Evolutionary conservation across 768 basidiomycete genomes (phyloP).

Genomic region (Panaeolus cyanescens): DNA sequence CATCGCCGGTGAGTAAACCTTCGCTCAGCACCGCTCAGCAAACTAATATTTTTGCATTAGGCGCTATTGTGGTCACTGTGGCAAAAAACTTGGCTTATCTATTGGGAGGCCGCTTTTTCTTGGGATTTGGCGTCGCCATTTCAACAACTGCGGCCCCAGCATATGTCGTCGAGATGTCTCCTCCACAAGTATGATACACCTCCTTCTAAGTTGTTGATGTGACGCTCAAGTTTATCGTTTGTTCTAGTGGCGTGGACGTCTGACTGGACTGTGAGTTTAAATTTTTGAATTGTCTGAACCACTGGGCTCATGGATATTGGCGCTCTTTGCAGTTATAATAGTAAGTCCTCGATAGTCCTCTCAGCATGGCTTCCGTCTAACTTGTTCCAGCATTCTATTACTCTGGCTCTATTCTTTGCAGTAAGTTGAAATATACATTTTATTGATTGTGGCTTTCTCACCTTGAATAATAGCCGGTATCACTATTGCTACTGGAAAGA

Average conservation of each 20-base stretch:
- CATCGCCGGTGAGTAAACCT: constrained; percentile 29
- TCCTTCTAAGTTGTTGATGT: neutral
- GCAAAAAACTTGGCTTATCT: constrained; percentile 47
- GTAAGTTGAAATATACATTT: constrained; percentile 22
- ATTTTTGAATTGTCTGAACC: constrained; percentile 7
- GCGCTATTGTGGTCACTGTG: constrained; percentile 47
- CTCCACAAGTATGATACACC: constrained; percentile 41
- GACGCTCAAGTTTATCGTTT: neutral
- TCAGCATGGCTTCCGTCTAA: constrained; percentile 11
- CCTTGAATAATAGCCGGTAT: constrained; percentile 35
- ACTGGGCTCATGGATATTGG: neutral
- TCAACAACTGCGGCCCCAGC: constrained; percentile 44
- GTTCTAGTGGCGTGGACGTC: constrained; percentile 47
- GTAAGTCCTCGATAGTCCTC: constrained; percentile 23
- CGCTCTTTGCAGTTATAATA: constrained; percentile 30
- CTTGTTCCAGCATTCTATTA: constrained; percentile 42
- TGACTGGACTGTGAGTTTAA: constrained; percentile 49
- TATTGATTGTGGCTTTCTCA: neutral
- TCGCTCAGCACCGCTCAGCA: neutral
- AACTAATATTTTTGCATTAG: constrained; percentile 14
- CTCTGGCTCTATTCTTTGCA: constrained; percentile 44
- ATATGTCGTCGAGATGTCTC: constrained; percentile 61
- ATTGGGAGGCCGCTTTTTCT: constrained; percentile 51
- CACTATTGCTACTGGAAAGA: constrained; percentile 41
- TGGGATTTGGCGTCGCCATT: constrained; percentile 56